These are phyloP conservation scores for Phytopythium oedochilum DNA, from an alignment of 352 stramenopile genomes.

Conservation along the genomic window DNA sequence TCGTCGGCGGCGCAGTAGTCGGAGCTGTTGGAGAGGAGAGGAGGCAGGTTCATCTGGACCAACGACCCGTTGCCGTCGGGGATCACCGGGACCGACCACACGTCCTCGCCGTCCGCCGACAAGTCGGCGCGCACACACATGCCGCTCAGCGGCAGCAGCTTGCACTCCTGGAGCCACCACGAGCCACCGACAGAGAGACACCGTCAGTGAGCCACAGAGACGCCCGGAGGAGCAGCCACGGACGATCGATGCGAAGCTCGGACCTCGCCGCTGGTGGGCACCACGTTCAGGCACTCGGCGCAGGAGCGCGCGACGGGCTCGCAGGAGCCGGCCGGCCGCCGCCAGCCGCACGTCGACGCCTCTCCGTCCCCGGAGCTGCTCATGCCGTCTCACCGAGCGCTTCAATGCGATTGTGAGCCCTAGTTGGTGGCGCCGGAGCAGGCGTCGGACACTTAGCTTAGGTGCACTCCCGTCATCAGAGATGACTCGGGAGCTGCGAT, in stretches of 20 bases:
- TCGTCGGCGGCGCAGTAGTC: conserved; percentile 44
- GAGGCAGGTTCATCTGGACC: neutral
- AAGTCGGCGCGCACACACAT: conserved; percentile 14
- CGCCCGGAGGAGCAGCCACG: too few species aligned
- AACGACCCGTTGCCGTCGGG: conserved; percentile 7
- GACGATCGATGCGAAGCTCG: neutral
- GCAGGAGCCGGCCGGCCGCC: conserved; percentile 14
- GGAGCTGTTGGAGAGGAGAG: conserved; percentile 7
- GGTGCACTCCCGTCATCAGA: too few species aligned
- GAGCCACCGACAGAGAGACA: too few species aligned
- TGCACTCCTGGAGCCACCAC: conserved; percentile 8
- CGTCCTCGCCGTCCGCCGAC: conserved; percentile 1
- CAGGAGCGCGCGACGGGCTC: conserved; percentile 24
- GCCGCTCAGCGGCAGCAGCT: conserved; percentile 14
- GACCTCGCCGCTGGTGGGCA: conserved; percentile 26
- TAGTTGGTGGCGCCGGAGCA: too few species aligned
- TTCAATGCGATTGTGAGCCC: too few species aligned
- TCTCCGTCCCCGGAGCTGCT: neutral
- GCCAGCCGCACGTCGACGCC: conserved; percentile 28
- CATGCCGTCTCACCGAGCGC: too few species aligned
- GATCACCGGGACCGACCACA: neutral
- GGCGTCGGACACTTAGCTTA: too few species aligned
- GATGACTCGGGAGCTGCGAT: too few species aligned
- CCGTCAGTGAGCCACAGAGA: too few species aligned
- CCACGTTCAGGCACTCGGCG: conserved; percentile 24